phyloP scores from a whole-genome alignment of 371 early-diverging fungal genomes.

The Rhizoclosmatium hyalinum region DNA sequence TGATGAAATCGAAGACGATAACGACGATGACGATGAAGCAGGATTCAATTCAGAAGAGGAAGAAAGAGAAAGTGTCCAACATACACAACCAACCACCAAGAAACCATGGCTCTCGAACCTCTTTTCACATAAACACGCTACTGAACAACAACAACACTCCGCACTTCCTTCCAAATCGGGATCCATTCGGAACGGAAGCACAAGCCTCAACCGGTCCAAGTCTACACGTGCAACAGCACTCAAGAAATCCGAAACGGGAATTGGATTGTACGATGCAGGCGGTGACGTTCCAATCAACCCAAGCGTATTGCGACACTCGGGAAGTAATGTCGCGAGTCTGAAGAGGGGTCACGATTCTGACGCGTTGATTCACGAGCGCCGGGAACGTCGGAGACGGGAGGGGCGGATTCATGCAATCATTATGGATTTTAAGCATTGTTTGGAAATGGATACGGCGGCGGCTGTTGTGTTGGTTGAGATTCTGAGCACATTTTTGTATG shows the following conservation, averaged over 20 bases:
- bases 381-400: not conserved
- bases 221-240: not conserved
- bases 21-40: not conserved
- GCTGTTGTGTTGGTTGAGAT: conserved; percentile 28
- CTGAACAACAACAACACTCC: not conserved
- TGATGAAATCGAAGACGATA: not conserved
- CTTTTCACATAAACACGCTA: not conserved
- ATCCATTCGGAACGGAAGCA: not conserved
- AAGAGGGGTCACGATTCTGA: conserved; percentile 5
- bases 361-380: not conserved
- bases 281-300: conserved; percentile 20
- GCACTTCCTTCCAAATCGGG: not conserved
- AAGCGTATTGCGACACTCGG: not conserved
- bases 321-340: not conserved
- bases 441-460: conserved; percentile 37
- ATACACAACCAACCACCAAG: not conserved
- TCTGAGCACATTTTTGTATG: conserved; percentile 20
- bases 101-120: not conserved
- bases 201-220: not conserved
- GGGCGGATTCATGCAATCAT: conserved; percentile 33
- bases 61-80: not conserved
- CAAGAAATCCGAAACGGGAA: not conserved
- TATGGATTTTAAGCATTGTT: conserved; percentile 39
- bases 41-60: not conserved
- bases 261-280: conserved; percentile 16